These are phyloP conservation scores for Paxillus involutus DNA, from an alignment of 768 basidiomycete species.

Conservation along the genomic window DNA sequence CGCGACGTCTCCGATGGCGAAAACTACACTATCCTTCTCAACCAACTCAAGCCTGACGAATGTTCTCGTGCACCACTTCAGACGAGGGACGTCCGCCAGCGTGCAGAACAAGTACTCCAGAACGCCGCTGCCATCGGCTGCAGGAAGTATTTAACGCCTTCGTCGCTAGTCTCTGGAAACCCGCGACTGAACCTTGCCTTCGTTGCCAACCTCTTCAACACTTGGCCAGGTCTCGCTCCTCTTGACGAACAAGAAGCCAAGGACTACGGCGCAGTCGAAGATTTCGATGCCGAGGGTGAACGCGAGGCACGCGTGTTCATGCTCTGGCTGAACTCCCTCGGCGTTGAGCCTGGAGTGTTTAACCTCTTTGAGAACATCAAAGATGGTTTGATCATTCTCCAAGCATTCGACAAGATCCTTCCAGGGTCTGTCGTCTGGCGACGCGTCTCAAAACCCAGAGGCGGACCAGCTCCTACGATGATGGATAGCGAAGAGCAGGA, in stretches of 20 bases:
- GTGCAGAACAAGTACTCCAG: constrained; percentile 92
- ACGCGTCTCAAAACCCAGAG: constrained; percentile 90
- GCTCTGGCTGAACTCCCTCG: constrained; percentile 96
- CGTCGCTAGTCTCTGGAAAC: constrained; percentile 90
- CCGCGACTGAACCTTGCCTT: constrained; percentile 97
- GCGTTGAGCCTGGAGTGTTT: constrained; percentile 94
- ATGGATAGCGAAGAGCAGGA: constrained; percentile 61
- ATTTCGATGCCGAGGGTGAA: constrained; percentile 99
- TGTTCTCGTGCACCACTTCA: constrained; percentile 92
- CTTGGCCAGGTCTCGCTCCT: constrained; percentile 90
- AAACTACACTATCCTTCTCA: constrained; percentile 94
- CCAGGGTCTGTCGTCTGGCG: constrained; percentile 95
- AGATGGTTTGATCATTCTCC: constrained; percentile 88
- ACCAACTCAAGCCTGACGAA: constrained; percentile 92
- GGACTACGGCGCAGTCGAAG: constrained; percentile 85
- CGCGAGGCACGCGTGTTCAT: constrained; percentile 98
- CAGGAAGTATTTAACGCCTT: constrained; percentile 91
- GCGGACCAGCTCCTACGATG: constrained; percentile 37
- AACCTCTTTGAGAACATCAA: constrained; percentile 96
- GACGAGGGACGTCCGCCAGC: constrained; percentile 74
- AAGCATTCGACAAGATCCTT: constrained; percentile 94
- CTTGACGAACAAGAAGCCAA: constrained; percentile 94
- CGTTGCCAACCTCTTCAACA: constrained; percentile 99
- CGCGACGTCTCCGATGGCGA: constrained; percentile 97
- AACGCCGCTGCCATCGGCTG: constrained; percentile 94